Base-by-base conservation (phyloP, 2,329 filamentous ascomycete species). In the Leptodontidium sp. region DNA sequence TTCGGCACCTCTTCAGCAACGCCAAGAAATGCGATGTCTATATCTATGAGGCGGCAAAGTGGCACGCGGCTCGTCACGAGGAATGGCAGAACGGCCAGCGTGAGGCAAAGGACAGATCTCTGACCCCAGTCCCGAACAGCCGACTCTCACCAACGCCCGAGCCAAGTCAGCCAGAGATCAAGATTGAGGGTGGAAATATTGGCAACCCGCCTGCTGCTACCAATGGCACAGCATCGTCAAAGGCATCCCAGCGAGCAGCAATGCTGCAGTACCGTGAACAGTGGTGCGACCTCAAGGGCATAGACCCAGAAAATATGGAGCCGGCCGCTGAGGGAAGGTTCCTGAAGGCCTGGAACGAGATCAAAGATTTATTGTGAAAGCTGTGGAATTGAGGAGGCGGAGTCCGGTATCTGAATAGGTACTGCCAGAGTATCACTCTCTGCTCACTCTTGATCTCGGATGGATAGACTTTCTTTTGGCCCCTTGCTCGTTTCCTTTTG, bases 301-400 rank as follows among this genome's bases (percentile, higher is more conserved):
- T 55, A 29, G 15, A 53, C 24, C 49, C 21, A 26, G 50, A 53
- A 1, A 53, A 29, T 29, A 53, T 53, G 50, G 50, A 53, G 53
- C 21, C 21, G 21, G 21, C 21, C 21, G 21, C 21, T 21, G 21
- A 21, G 21, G 21, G 21, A 21, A 53, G 50, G 14, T 53, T 53
- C 24, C 21, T 53, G 24, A 53, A 53, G 50, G 50, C 50, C 50
- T 53, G 50, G 50, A 53, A 53, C 29, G 50, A 53, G 50, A 53
- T 53, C 50, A 53, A 53, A 21, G 50, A 29, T 53, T 12, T 8
- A 55, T 55, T 55, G 52, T 55, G 26, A 55, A 55, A 32, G 52
- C 52, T 55, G 12, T 35, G 21, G 21, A 24, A 21, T 50, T 50
- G 21, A 50, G 21, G 21, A 21, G 47, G 47, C 47, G 21, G 47